These are phyloP conservation scores for Raphanus sativus DNA, from an alignment of 345 rosid genomes.

Conservation along the genomic window DNA sequence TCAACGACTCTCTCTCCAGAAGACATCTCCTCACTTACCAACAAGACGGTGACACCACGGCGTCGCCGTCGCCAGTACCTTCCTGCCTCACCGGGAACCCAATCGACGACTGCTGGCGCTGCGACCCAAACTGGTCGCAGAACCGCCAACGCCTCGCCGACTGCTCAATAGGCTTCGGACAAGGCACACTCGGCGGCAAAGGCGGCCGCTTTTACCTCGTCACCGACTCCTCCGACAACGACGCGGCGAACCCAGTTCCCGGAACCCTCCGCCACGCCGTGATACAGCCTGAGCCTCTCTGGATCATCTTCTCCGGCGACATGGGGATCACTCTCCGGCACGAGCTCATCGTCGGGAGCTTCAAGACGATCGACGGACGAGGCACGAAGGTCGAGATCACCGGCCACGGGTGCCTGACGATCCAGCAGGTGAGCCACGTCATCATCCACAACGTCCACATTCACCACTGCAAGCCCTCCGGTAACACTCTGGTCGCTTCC, in stretches of 20 bases:
- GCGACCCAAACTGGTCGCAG: constrained; percentile 67
- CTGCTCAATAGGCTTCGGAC: constrained; percentile 82
- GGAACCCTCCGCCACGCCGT: constrained; percentile 92
- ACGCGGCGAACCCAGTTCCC: constrained; percentile 74
- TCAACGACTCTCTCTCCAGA: constrained; percentile 47
- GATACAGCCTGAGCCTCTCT: constrained; percentile 77
- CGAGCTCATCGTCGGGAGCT: constrained; percentile 78
- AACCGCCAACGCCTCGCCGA: constrained; percentile 74
- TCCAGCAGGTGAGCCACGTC: constrained; percentile 69
- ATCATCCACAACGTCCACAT: constrained; percentile 85
- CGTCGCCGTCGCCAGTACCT: constrained; percentile 7
- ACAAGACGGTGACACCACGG: constrained; percentile 34
- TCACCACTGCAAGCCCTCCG: constrained; percentile 85
- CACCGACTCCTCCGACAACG: constrained; percentile 81
- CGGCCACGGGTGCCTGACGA: constrained; percentile 80
- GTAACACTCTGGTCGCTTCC: constrained; percentile 63
- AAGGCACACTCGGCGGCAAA: constrained; percentile 70
- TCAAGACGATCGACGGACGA: constrained; percentile 90
- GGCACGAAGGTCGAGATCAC: constrained; percentile 66
- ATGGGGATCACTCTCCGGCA: constrained; percentile 78
- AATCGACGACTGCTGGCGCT: constrained; percentile 84
- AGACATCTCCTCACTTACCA: constrained; percentile 37
- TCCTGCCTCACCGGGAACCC: constrained; percentile 74
- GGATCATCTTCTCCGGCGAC: constrained; percentile 72
- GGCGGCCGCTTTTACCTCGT: constrained; percentile 83